A percentile compares a stretch with the other conserved stretches of the same genome.
These are phyloP conservation scores for Cicer arietinum DNA, from an alignment of 306 rosid species.

Conservation along the genomic window DNA sequence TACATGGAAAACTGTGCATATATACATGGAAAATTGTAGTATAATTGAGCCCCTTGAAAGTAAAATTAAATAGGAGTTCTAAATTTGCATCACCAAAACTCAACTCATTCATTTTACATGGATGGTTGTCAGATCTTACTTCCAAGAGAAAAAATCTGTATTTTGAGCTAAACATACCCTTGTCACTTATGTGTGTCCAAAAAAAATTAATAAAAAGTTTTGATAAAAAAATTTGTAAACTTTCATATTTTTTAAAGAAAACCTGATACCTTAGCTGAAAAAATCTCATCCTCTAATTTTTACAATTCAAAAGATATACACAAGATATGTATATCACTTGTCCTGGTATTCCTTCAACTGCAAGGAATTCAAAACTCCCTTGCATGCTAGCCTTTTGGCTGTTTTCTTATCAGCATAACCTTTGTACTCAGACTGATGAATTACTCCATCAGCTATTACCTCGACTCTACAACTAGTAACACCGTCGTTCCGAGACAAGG, in stretches of 20 bases:
- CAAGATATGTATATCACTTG: conserved; percentile 26
- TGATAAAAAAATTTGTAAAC: background rate
- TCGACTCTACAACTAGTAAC: conserved; percentile 41
- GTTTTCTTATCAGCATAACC: conserved; percentile 40
- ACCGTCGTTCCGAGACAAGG: conserved; percentile 15
- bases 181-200: too few relatives aligned
- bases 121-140: too few relatives aligned
- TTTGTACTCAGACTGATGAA: conserved; percentile 31
- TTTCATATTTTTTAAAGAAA: background rate
- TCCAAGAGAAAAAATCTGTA: too few relatives aligned
- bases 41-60: background rate
- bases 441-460: conserved; percentile 57
- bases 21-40: conserved; percentile 25
- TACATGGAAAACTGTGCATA: background rate
- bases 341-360: conserved; percentile 49
- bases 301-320: conserved; percentile 20
- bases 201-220: too few relatives aligned
- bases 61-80: background rate
- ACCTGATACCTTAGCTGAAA: background rate
- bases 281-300: background rate
- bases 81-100: background rate
- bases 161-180: too few relatives aligned
- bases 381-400: conserved; percentile 59
- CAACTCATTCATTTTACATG: too few relatives aligned
- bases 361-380: conserved; percentile 57